Conservation (phyloP, 352 stramenopile genomes). For the Halophytophthora batemanensis region DNA sequence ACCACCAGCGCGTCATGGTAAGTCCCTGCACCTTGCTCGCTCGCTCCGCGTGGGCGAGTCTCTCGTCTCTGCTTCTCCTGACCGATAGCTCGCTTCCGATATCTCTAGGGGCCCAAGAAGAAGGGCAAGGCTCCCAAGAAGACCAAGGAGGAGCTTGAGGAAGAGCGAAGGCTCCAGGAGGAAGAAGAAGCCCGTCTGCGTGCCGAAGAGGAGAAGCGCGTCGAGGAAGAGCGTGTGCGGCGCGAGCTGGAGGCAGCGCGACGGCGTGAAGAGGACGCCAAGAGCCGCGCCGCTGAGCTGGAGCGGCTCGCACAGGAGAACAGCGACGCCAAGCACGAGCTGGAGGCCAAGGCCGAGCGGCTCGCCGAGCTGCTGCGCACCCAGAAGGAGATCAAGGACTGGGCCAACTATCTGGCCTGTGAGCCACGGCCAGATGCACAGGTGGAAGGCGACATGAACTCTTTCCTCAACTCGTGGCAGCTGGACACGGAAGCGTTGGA, state of each 20-base stretch:
- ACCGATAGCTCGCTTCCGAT: too few relatives aligned
- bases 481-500: constrained; percentile 51
- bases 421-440: constrained; percentile 64
- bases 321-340: constrained; percentile 42
- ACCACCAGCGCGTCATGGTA: constrained; percentile 19
- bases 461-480: constrained; percentile 77
- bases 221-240: constrained; percentile 64
- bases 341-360: constrained; percentile 57
- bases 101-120: constrained; percentile 80
- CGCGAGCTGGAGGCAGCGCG: constrained; percentile 54
- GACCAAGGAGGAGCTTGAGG: constrained; percentile 78
- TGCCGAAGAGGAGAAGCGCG: constrained; percentile 64
- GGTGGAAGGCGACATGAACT: constrained; percentile 78
- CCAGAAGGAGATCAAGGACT: constrained; percentile 69
- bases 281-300: constrained; percentile 62
- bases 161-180: constrained; percentile 69
- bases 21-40: neutral
- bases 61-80: neutral
- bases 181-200: constrained; percentile 61
- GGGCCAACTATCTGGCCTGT: constrained; percentile 74
- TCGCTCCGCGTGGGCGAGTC: neutral
- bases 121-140: constrained; percentile 78
- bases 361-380: constrained; percentile 57
- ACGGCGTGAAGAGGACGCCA: constrained; percentile 61
- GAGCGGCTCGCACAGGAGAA: constrained; percentile 53